Evolutionary conservation across 352 stramenopile genomes (phyloP), one percentile per base, ranked within the genome.

Genomic region (Phytopythium cucurbitacearum): DNA sequence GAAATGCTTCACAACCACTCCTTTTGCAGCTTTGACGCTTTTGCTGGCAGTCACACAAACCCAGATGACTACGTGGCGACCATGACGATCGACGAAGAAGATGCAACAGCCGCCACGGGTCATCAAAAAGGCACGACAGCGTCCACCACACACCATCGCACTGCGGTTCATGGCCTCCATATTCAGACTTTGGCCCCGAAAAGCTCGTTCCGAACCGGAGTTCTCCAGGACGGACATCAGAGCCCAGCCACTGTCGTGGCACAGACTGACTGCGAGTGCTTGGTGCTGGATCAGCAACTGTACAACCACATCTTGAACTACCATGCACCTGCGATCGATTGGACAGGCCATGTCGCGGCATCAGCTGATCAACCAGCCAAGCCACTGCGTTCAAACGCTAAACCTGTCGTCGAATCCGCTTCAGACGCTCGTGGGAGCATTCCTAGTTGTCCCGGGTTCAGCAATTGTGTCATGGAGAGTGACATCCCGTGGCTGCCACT

Each of bases 1-100:
- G 77, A 86, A 15, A 86, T 88, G 77, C 80, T 88, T 21, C 69
- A 76, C 32, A 61, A 73, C 0, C 77, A 88, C 56, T 48, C 72
- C 3, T 86, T 88, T 43, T 88, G 77, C 42, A 54, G 69, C 3
- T 83, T 79, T 21, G 32, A 40, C 1, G 56, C 61, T 3, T 80
- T 80, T 50, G 51, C 44, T 28, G 56, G 57, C 5, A 69, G 65
- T 37, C 67, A 73, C 10, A 69, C 21, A 3, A 74, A 56, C 40
- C 61, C 58, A 0, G 58, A 76, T 33, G 62, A 76, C 15, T 77
- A 66, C 34, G 54, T 69, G 8, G 41, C 38, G 5, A 43, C 37
- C 1, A 34, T 46, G 48, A 53, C 16, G 32, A 16, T 53, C 7
- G 48, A 53, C 1, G 15, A 32, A 1, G 45, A 51, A 12, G 48